phyloP scores from a whole-genome alignment of 2,329 filamentous ascomycete species.

The Purpureocillium takamizusanense region DNA sequence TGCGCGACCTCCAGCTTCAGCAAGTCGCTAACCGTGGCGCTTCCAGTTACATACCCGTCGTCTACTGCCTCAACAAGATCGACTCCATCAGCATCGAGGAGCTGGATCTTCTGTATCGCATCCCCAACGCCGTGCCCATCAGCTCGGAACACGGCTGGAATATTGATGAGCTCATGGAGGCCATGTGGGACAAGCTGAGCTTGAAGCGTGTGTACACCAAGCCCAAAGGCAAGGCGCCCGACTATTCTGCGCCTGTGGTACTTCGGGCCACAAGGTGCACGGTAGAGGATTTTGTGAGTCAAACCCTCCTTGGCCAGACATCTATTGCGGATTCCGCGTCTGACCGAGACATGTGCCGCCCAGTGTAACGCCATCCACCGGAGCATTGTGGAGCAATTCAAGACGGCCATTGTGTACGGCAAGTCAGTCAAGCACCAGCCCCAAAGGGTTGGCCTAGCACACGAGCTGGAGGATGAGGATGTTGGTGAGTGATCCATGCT shows the following conservation, averaged over 20 bases:
- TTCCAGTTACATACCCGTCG: constrained; percentile 93
- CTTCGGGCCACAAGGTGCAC: constrained; percentile 74
- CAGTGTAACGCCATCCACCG: constrained; percentile 97
- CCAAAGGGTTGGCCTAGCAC: constrained; percentile 82
- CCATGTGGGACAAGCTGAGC: constrained; percentile 97
- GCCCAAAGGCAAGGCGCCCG: constrained; percentile 88
- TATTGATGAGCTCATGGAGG: constrained; percentile 89
- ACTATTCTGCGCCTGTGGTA: constrained; percentile 88
- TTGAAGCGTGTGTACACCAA: constrained; percentile 94
- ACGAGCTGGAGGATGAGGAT: constrained; percentile 93
- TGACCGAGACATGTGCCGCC: constrained; percentile 25
- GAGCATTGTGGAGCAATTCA: constrained; percentile 92
- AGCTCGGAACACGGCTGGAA: constrained; percentile 98
- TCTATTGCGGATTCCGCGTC: constrained; percentile 3
- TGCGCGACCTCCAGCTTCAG: too few relatives aligned
- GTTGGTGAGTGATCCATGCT: constrained; percentile 58
- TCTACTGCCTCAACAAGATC: constrained; percentile 99
- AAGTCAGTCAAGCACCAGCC: constrained; percentile 98
- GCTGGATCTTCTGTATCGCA: constrained; percentile 89
- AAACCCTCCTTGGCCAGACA: constrained; percentile 1
- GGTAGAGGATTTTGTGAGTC: constrained; percentile 90
- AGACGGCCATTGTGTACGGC: constrained; percentile 89
- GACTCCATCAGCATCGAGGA: constrained; percentile 97
- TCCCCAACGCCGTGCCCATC: constrained; percentile 94
- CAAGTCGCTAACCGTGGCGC: too few relatives aligned